Percentiles rank a stretch among this genome's conserved stretches.
phyloP scores from a whole-genome alignment of 2,329 filamentous ascomycete species.

The Colletotrichum graminicola region DNA sequence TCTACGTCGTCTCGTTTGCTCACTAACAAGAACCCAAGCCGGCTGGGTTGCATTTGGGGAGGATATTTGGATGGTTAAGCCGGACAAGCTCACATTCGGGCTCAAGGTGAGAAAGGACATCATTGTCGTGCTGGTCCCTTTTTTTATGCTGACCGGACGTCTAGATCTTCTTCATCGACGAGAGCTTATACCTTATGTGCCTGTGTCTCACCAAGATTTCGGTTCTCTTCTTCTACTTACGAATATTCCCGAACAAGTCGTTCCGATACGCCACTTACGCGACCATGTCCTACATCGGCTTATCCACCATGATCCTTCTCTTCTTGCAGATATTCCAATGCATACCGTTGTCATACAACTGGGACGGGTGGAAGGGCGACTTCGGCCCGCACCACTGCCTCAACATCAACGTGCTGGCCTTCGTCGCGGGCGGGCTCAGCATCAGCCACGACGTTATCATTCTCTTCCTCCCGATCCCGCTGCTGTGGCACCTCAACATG shows the following conservation, averaged over 20 bases:
- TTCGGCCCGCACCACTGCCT: conserved; percentile 48
- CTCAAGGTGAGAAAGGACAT: conserved; percentile 46
- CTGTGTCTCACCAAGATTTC: conserved; percentile 50
- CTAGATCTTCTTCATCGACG: conserved; percentile 49
- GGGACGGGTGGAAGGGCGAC: conserved; percentile 50
- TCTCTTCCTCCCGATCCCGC: conserved; percentile 51
- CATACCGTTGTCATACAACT: conserved; percentile 49
- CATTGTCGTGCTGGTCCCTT: background rate
- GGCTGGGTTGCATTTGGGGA: conserved; percentile 50
- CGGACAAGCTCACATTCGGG: conserved; percentile 46
- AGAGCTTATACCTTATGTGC: conserved; percentile 50
- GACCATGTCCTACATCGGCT: conserved; percentile 46
- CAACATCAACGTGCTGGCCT: conserved; percentile 50
- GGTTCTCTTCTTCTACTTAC: conserved; percentile 50
- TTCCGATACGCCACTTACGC: conserved; percentile 47
- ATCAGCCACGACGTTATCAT: conserved; percentile 54
- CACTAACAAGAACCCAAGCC: conserved; percentile 42
- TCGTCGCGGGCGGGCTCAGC: conserved; percentile 48
- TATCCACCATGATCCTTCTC: conserved; percentile 48
- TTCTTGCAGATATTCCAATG: conserved; percentile 54
- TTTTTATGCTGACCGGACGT: background rate
- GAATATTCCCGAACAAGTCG: conserved; percentile 48
- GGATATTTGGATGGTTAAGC: conserved; percentile 54
- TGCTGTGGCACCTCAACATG: conserved; percentile 49
- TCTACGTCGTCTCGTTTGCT: background rate